Conservation (phyloP, 371 early-diverging fungal genomes). For the Vairimorpha necatrix region DNA sequence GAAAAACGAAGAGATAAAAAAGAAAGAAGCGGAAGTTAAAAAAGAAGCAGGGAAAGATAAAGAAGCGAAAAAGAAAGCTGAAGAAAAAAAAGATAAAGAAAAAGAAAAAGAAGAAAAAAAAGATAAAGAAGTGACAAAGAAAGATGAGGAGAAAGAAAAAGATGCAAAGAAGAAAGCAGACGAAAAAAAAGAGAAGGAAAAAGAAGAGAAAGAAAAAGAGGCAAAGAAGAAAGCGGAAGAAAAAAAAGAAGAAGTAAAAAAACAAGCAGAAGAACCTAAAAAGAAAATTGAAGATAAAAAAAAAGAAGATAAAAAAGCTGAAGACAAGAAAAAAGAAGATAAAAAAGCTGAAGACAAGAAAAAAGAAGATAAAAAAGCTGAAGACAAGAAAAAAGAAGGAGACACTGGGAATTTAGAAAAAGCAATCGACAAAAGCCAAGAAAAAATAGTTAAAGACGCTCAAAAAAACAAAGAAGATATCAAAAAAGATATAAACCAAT, state of each 20-base stretch:
- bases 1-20: background rate
- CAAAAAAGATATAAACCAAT: conserved; percentile 8
- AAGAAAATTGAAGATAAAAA: background rate
- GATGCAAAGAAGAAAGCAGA: background rate
- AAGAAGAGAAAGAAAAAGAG: background rate
- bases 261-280: background rate
- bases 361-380: background rate
- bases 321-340: background rate
- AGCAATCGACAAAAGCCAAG: background rate
- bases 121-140: background rate
- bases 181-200: background rate
- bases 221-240: background rate
- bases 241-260: background rate
- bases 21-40: background rate
- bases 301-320: background rate
- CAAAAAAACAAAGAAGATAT: conserved; percentile 35
- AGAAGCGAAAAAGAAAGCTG: background rate
- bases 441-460: background rate
- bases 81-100: background rate
- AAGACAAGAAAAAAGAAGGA: background rate
- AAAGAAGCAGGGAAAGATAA: background rate
- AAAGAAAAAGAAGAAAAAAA: background rate
- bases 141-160: background rate
- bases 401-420: background rate
- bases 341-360: background rate